Base-by-base conservation (phyloP, 164 flowering plant species). In the Sedum album region DNA sequence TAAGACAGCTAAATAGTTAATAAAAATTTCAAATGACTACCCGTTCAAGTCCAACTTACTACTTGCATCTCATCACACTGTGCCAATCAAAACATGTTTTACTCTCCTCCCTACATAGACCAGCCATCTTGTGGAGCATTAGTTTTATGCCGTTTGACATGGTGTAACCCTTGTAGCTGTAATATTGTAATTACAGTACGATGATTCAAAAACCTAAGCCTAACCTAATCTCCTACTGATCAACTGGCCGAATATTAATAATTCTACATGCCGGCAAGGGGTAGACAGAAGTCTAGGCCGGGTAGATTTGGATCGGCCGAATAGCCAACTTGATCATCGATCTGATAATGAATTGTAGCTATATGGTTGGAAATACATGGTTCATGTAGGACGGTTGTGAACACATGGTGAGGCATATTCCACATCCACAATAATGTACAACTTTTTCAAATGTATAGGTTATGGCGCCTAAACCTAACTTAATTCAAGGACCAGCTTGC, bases 371-470 rank as follows among this genome's bases (percentile, higher is more conserved):
- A n/a, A 49, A 23, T 49, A 49, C 55, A 2, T 20, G 55, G 23
- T 49, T 23, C 55, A 49, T 6, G 55, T 49, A 49, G 55, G 55
- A 49, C 55, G 55, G 55, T 49, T 49, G 55, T 17, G 55, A 49
- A 20, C 55, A 49, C 55, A 49, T 49, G 55, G 55, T 49, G 23
- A 49, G 55, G 55, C 55, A 49, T 49, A 39, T 39, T 39, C 42
- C 42, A 39, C 42, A 39, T 49, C 25, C 25, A 49, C 55, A 49
- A 20, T 49, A 49, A 20, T 49, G 55, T n/a, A 2, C 21, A 20
- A 49, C 55, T 49, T 49, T 20, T 20, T 49, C 8, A 20, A 49
- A 8, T 14, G 42, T 4, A 49, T 20, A 49, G 4, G 55, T 49
- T 49, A 25, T 18, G 26, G 55, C 26, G 26, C 55, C 55, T 1